Conservation (phyloP, 1,139 yeast genomes). For the Blastobotrys proliferans region DNA sequence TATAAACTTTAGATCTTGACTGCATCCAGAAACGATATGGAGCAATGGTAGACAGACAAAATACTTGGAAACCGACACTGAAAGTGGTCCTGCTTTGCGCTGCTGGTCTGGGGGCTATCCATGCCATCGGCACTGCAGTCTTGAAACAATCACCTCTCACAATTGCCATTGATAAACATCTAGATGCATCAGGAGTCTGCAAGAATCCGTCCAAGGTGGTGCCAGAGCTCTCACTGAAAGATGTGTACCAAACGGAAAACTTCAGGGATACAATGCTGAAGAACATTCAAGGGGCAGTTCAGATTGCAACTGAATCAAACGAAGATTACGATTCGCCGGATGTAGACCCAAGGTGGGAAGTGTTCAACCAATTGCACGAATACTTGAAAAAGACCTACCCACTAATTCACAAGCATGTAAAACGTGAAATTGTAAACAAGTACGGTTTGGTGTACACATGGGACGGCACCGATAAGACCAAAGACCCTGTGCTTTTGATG, state of each 20-base stretch:
- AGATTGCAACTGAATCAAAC: conserved; percentile 56
- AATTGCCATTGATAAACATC: no score
- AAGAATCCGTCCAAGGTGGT: neutral
- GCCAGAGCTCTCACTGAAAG: neutral
- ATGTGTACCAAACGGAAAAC: neutral
- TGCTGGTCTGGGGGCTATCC: no score
- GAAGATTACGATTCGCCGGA: conserved; percentile 48
- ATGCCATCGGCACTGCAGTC: no score
- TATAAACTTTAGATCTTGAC: no score
- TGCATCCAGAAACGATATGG: no score
- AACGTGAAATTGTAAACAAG: conserved; percentile 56
- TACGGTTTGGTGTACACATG: conserved; percentile 65
- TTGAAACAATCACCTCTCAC: no score
- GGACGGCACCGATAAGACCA: conserved; percentile 46
- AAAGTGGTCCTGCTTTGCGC: no score
- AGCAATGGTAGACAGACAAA: no score
- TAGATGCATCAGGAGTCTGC: neutral
- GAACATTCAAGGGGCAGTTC: conserved; percentile 46
- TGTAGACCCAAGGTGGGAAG: conserved; percentile 36
- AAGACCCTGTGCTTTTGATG: conserved; percentile 63
- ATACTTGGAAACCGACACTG: no score
- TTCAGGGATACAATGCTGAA: conserved; percentile 18
- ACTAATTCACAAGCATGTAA: conserved; percentile 43
- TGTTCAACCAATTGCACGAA: conserved; percentile 49
- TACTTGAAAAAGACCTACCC: conserved; percentile 60